Evolutionary conservation across 306 rosid genomes (phyloP).

Genomic region (Senna tora): DNA sequence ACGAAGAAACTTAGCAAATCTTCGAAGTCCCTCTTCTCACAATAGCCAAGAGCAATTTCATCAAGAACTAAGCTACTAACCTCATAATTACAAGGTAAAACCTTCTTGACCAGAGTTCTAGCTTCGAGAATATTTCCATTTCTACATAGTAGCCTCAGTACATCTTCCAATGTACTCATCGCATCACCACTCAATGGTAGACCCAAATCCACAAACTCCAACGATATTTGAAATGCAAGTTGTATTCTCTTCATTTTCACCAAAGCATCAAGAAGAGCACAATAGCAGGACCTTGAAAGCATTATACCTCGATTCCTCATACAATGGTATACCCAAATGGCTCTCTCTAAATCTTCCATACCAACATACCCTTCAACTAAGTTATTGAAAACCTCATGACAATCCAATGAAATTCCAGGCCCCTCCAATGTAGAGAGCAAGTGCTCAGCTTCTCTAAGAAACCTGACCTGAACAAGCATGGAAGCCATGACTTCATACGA

Average conservation of each 20-base stretch:
- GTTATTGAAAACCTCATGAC: constrained; percentile 45
- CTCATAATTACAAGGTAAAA: constrained; percentile 45
- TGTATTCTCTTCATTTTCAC: constrained; percentile 52
- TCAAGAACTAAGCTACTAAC: constrained; percentile 54
- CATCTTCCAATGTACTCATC: constrained; percentile 54
- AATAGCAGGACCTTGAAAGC: constrained; percentile 51
- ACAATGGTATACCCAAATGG: constrained; percentile 52
- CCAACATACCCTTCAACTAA: constrained; percentile 60
- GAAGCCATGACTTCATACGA: constrained; percentile 73
- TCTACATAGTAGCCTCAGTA: constrained; percentile 61
- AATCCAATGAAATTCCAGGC: constrained; percentile 44
- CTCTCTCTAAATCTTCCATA: constrained; percentile 57
- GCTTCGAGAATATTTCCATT: constrained; percentile 75
- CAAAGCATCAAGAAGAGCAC: constrained; percentile 54
- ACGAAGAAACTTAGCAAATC: constrained; percentile 78
- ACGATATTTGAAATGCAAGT: constrained; percentile 47
- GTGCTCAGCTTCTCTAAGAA: constrained; percentile 65
- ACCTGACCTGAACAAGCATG: constrained; percentile 61
- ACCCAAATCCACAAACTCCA: constrained; percentile 59
- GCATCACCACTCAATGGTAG: constrained; percentile 46
- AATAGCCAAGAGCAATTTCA: constrained; percentile 77
- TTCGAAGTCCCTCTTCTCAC: constrained; percentile 80
- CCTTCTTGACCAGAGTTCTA: constrained; percentile 71
- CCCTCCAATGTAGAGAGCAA: constrained; percentile 56
- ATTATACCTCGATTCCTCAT: constrained; percentile 47